Base-by-base conservation (phyloP, 352 stramenopile species). In the Detonula confervacea region DNA sequence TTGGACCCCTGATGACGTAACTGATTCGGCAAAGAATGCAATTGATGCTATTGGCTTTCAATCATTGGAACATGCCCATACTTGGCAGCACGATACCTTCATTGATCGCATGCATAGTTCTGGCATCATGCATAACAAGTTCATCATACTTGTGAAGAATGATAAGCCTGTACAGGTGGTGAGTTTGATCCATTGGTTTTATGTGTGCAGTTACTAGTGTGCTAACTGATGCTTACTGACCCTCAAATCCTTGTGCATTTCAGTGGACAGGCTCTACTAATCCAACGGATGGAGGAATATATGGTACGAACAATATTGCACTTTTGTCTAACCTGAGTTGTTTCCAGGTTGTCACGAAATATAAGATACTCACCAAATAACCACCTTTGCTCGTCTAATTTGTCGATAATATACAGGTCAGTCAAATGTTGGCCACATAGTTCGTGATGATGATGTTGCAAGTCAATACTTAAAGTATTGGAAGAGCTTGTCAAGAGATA, bases 61-160 rank as follows among this genome's bases (percentile, higher is more conserved):
- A 1, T 75, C 68, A 37, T 68, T 73, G 46, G 42, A 77, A 27
- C 1, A 55, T 72, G 75, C 67, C 2, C 47, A 70, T 5, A 74
- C 30, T 57, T 83, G 75, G 75, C 75, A 78, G 5, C 44, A 75
- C 33, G 42, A 75, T 42, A 83, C 75, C 4, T 83, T 83, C 27
- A 78, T 83, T 22, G 75, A 83, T 59, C 66, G 75, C 1, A 70
- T 33, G 12, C 67, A 78, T 35, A 78, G 60, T 55, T 64, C 67
- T 1, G 62, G 67, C 14, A 44, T 83, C 22, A 83, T 83, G 75
- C 75, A 83, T 22, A 83, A 83, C 44, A 83, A 83, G 25, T 83
- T 83, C 67, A 83, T 83, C 47, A 71, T 71, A n/a, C 63, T 83
- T 16, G 0, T 78, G 8, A 49, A 66, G 22, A 66, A 75, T 39